These are phyloP conservation scores for Karstenula rhodostoma DNA, from an alignment of 2,329 filamentous ascomycete species.

Conservation along the genomic window DNA sequence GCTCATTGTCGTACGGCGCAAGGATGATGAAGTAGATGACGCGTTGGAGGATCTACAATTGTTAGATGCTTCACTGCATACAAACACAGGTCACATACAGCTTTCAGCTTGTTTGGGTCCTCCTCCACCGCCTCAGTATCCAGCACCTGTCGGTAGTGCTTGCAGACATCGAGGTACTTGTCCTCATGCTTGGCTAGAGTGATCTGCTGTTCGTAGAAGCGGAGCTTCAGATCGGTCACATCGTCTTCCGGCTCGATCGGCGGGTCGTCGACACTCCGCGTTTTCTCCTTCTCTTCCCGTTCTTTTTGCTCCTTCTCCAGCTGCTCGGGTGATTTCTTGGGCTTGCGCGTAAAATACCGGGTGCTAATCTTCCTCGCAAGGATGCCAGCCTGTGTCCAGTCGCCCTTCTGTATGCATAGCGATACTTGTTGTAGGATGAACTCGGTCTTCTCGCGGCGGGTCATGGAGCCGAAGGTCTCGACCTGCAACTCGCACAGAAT, in stretches of 20 bases:
- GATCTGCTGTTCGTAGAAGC: constrained; percentile 98
- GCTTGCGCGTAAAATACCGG: constrained; percentile 86
- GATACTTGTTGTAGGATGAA: constrained; percentile 96
- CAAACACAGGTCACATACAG: constrained; percentile 65
- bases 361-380: constrained; percentile 97
- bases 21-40: constrained; percentile 98
- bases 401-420: constrained; percentile 92
- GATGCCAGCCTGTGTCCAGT: constrained; percentile 96
- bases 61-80: constrained; percentile 20
- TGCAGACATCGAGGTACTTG: constrained; percentile 97
- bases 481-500: constrained; percentile 97
- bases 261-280: constrained; percentile 77
- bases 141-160: constrained; percentile 95
- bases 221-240: constrained; percentile 93
- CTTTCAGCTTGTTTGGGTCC: constrained; percentile 83
- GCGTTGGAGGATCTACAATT: constrained; percentile 78
- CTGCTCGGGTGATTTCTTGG: constrained; percentile 88
- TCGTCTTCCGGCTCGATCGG: constrained; percentile 83
- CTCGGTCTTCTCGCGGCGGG: constrained; percentile 95
- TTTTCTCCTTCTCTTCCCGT: constrained; percentile 82
- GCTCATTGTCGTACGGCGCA: constrained; percentile 96
- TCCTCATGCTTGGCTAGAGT: constrained; percentile 93
- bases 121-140: constrained; percentile 96
- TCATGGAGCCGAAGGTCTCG: constrained; percentile 99
- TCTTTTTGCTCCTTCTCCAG: constrained; percentile 90